Conservation (phyloP, 106 monocot species). For the Iris macrosiphon region DNA sequence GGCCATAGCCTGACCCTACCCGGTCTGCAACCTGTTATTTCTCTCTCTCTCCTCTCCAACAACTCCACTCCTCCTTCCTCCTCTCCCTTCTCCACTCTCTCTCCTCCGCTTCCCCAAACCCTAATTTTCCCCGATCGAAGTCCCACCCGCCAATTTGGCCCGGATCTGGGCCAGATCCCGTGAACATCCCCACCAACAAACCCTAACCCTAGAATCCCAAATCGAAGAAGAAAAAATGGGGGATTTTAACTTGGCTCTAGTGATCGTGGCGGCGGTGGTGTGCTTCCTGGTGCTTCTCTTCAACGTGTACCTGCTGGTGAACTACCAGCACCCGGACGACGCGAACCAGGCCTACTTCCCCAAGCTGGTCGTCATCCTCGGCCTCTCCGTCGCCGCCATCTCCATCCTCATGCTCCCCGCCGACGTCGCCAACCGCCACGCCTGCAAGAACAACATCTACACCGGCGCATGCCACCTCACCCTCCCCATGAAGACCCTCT, state of each 20-base stretch:
- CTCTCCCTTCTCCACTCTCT: no score
- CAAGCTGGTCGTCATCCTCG: constrained; percentile 78
- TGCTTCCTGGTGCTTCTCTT: constrained; percentile 70
- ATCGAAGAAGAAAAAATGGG: constrained; percentile 36
- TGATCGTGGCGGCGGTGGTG: constrained; percentile 78
- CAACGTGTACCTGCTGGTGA: constrained; percentile 77
- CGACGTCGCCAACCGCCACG: constrained; percentile 87
- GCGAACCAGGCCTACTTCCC: constrained; percentile 96
- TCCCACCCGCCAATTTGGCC: no score
- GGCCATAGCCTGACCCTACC: no score
- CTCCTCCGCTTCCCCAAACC: no score
- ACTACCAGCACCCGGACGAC: constrained; percentile 97
- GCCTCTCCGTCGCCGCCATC: constrained; percentile 80
- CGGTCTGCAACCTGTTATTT: no score
- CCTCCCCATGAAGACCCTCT: constrained; percentile 91
- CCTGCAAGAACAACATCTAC: constrained; percentile 76
- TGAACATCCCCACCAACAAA: no score
- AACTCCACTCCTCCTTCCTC: no score
- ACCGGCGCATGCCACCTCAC: constrained; percentile 80
- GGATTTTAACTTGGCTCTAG: constrained; percentile 92
- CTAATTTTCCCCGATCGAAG: no score
- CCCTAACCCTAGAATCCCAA: no score
- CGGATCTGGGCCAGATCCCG: no score
- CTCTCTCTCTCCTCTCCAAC: no score
- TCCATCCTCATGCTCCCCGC: constrained; percentile 98